Evolutionary conservation across 352 stramenopile species (phyloP).

Genomic region (Phytophthora foliorum): DNA sequence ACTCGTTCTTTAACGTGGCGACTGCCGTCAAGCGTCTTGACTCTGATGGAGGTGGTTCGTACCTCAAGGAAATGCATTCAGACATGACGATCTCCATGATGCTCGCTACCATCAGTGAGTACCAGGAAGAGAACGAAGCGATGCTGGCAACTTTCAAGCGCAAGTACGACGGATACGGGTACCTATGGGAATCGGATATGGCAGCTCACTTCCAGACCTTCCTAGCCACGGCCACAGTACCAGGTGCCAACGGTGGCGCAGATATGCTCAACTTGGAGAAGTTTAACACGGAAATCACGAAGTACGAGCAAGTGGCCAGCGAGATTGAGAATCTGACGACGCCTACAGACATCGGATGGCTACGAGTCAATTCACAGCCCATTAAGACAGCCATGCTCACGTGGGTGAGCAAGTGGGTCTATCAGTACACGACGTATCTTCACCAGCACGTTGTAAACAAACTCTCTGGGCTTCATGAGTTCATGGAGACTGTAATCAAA

Average conservation of each 20-base stretch:
- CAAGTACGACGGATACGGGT: constrained; percentile 96
- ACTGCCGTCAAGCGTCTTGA: constrained; percentile 97
- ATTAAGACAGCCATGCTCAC: constrained; percentile 97
- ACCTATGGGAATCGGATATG: constrained; percentile 98
- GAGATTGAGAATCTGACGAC: constrained; percentile 93
- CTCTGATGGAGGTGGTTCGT: constrained; percentile 94
- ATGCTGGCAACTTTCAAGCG: constrained; percentile 94
- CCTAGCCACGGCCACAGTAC: constrained; percentile 71
- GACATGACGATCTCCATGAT: constrained; percentile 96
- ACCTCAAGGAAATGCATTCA: constrained; percentile 97
- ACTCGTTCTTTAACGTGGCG: constrained; percentile 96
- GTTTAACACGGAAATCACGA: constrained; percentile 96
- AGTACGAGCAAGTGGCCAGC: constrained; percentile 95
- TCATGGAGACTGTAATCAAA: constrained; percentile 94
- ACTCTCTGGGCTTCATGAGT: constrained; percentile 88
- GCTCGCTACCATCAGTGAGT: constrained; percentile 95
- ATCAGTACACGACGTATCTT: constrained; percentile 96
- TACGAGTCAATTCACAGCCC: constrained; percentile 97
- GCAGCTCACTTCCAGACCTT: constrained; percentile 94
- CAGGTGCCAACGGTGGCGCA: constrained; percentile 75
- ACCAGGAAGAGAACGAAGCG: constrained; percentile 93
- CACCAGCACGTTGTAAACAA: constrained; percentile 93
- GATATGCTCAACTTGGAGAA: constrained; percentile 94
- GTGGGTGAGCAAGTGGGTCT: constrained; percentile 97
- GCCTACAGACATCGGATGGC: constrained; percentile 95